A percentile compares a stretch with the other conserved stretches of the same genome.
These are phyloP conservation scores for Coemansia sp. DNA, from an alignment of 192 early-diverging fungal genomes.

Conservation along the genomic window DNA sequence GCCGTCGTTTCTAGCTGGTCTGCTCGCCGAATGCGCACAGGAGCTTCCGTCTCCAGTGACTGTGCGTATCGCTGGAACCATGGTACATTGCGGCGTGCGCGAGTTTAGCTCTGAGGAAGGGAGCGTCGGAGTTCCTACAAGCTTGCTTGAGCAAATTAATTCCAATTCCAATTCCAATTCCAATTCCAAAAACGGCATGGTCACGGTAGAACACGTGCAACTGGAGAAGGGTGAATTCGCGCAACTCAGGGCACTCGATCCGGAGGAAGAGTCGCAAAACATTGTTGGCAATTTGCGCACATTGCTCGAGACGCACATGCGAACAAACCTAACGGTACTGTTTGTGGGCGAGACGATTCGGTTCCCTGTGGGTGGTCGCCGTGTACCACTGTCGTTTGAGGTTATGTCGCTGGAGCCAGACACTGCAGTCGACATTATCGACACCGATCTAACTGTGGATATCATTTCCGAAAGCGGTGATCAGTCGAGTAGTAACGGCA, in stretches of 20 bases:
- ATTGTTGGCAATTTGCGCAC: constrained; percentile 48
- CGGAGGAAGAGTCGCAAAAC: not conserved
- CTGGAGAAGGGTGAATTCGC: constrained; percentile 69
- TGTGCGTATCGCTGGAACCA: constrained; percentile 17
- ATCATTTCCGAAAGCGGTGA: constrained; percentile 55
- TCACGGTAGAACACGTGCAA: constrained; percentile 58
- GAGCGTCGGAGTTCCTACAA: constrained; percentile 44
- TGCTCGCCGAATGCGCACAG: constrained; percentile 14
- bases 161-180: not conserved
- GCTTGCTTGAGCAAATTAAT: constrained; percentile 54
- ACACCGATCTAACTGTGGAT: constrained; percentile 82
- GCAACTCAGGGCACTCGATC: constrained; percentile 58
- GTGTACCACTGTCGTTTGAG: constrained; percentile 52
- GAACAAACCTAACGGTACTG: constrained; percentile 66
- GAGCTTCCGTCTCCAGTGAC: constrained; percentile 40
- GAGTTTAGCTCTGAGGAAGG: constrained; percentile 68
- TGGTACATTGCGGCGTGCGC: constrained; percentile 61
- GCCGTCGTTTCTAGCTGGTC: constrained; percentile 22
- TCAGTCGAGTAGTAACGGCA: not conserved
- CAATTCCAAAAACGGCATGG: constrained; percentile 1
- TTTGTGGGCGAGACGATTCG: constrained; percentile 64
- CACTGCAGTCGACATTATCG: constrained; percentile 65
- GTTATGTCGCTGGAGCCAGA: constrained; percentile 70
- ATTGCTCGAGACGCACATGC: constrained; percentile 66
- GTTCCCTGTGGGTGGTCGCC: constrained; percentile 57